Evolutionary conservation across 345 rosid genomes (phyloP).

Genomic region (Citrus reticulata): DNA sequence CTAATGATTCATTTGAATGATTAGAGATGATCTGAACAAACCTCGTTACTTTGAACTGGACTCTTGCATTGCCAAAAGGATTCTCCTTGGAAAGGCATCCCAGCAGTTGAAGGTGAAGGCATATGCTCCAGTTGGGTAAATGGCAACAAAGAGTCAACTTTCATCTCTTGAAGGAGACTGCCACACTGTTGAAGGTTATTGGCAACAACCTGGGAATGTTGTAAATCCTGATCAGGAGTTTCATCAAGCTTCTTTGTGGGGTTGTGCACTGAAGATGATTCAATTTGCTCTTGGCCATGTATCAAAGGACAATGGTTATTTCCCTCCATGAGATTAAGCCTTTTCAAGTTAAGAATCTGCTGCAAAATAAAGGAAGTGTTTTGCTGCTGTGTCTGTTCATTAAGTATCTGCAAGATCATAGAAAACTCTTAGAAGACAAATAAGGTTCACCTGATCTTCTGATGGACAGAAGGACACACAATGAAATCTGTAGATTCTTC

Average conservation of each 20-base stretch:
- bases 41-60: constrained; percentile 46
- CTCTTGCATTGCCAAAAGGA: constrained; percentile 72
- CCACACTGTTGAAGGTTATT: constrained; percentile 27
- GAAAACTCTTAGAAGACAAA: constrained; percentile 1
- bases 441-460: background rate
- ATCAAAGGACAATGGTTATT: constrained; percentile 13
- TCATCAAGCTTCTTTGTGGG: constrained; percentile 19
- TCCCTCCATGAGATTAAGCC: constrained; percentile 47
- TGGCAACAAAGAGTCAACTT: constrained; percentile 39
- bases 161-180: constrained; percentile 29
- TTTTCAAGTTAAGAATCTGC: constrained; percentile 72
- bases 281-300: constrained; percentile 20
- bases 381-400: constrained; percentile 22
- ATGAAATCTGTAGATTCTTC: background rate
- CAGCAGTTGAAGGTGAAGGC: constrained; percentile 42
- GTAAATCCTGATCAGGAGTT: constrained; percentile 15
- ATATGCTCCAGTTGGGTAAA: constrained; percentile 42
- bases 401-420: constrained; percentile 30
- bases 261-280: constrained; percentile 14
- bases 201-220: constrained; percentile 22
- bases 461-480: background rate
- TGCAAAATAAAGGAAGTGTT: constrained; percentile 43
- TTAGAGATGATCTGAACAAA: constrained; percentile 10
- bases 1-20: constrained; percentile 15
- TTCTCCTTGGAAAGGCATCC: constrained; percentile 41